Percentiles rank a stretch among this genome's conserved stretches.
phyloP scores from a whole-genome alignment of 2,329 filamentous ascomycete species.

The Parastagonospora nodorum region DNA sequence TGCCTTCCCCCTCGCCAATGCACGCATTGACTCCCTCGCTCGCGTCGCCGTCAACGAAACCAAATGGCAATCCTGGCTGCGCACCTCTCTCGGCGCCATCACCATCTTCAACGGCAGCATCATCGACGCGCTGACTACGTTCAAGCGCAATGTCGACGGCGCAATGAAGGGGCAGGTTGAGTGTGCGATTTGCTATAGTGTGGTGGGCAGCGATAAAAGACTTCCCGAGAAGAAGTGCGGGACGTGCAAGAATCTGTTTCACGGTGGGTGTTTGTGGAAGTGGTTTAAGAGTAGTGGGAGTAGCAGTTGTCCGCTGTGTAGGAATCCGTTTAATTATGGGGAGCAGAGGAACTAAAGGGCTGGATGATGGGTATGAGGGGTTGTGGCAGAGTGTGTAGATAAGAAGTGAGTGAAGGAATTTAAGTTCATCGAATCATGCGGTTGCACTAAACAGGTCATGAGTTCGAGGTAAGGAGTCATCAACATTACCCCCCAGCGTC shows the following conservation, averaged over 20 bases:
- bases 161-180: conserved; percentile 92
- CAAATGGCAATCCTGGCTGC: conserved; percentile 91
- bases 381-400: too few species aligned
- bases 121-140: conserved; percentile 83
- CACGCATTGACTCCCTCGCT: conserved; percentile 75
- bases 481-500: too few species aligned
- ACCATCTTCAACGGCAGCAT: conserved; percentile 90
- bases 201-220: conserved; percentile 86
- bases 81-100: conserved; percentile 88
- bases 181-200: conserved; percentile 95
- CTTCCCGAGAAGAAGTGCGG: conserved; percentile 89
- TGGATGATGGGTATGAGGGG: too few species aligned
- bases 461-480: too few species aligned
- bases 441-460: too few species aligned
- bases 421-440: too few species aligned
- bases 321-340: conserved; percentile 78
- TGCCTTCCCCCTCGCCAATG: conserved; percentile 80
- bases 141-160: conserved; percentile 83
- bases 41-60: conserved; percentile 87
- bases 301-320: conserved; percentile 89
- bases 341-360: conserved; percentile 9
- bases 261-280: conserved; percentile 86
- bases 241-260: conserved; percentile 94
- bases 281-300: conserved; percentile 96
- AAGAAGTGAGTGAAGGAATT: too few species aligned